Conservation (phyloP, 75 land plant species). For the Picea sitchensis region DNA sequence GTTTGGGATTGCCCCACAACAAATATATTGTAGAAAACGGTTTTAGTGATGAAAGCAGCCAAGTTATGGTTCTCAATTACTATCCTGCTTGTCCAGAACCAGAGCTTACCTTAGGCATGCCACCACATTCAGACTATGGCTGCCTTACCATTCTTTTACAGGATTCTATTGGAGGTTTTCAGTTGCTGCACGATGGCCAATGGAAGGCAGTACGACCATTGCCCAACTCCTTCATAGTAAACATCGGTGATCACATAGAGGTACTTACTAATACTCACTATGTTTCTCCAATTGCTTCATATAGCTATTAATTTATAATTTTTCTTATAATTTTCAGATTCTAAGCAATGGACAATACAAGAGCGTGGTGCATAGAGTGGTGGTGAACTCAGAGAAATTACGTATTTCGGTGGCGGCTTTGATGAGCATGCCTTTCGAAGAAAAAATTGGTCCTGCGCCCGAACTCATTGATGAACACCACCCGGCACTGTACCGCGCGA, state of each 20-base stretch:
- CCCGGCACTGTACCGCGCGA: constrained; percentile 49
- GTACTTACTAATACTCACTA: constrained; percentile 9
- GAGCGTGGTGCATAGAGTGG: constrained; percentile 74
- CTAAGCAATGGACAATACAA: constrained; percentile 79
- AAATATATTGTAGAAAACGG: constrained; percentile 1
- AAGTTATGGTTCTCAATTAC: constrained; percentile 45
- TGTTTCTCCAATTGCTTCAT: too few relatives aligned
- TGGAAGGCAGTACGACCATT: constrained; percentile 33
- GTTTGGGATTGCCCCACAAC: constrained; percentile 34
- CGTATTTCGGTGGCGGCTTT: constrained; percentile 70
- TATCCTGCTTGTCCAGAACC: constrained; percentile 56
- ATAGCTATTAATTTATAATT: too few relatives aligned
- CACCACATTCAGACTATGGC: constrained; percentile 59
- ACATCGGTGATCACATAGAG: constrained; percentile 64
- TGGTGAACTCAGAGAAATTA: constrained; percentile 50
- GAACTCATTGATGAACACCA: constrained; percentile 42
- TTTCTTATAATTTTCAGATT: constrained; percentile 28
- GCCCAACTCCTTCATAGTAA: constrained; percentile 27
- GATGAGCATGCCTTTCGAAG: constrained; percentile 38
- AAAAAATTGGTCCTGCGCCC: constrained; percentile 37
- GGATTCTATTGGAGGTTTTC: constrained; percentile 28
- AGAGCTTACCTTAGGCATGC: constrained; percentile 35
- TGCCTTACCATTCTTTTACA: constrained; percentile 54
- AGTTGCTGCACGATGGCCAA: constrained; percentile 18
- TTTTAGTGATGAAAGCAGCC: constrained; percentile 26